Evolutionary conservation across 495 filamentous ascomycete species (phyloP).

Genomic region (Neurospora sublineolata): DNA sequence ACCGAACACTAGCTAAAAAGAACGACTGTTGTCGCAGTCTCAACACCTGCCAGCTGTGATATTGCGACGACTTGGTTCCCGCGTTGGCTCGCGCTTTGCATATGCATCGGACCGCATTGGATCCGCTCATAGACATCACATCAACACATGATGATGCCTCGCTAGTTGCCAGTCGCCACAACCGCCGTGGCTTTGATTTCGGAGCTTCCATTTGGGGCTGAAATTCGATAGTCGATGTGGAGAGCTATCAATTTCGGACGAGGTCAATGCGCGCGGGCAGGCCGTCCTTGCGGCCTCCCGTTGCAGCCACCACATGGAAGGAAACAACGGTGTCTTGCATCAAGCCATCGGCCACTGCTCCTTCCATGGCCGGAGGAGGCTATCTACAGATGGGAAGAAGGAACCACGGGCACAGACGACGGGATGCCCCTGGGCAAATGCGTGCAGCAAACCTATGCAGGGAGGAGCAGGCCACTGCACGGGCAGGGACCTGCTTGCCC

Average conservation of each 20-base stretch:
- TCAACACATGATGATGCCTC: too few species aligned
- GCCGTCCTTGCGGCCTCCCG: background rate
- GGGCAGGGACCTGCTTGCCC: background rate
- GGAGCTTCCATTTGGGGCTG: background rate
- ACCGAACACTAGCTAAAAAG: background rate
- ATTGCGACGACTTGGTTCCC: too few species aligned
- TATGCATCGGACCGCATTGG: too few species aligned
- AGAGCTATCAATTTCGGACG: background rate
- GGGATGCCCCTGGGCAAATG: background rate
- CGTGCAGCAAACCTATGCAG: background rate
- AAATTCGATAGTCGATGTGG: background rate
- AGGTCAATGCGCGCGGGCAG: background rate
- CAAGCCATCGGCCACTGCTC: background rate
- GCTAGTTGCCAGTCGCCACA: background rate
- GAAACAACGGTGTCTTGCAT: background rate
- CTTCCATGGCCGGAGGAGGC: background rate
- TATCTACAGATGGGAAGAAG: background rate
- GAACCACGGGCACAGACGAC: background rate
- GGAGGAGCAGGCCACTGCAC: background rate
- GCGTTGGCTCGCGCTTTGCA: too few species aligned
- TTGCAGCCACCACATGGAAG: background rate
- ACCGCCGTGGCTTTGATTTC: background rate
- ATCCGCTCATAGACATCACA: too few species aligned
- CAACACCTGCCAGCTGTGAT: too few species aligned
- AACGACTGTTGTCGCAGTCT: background rate